These are phyloP conservation scores for Sclerospora graminicola DNA, from an alignment of 352 stramenopile genomes.

Conservation along the genomic window DNA sequence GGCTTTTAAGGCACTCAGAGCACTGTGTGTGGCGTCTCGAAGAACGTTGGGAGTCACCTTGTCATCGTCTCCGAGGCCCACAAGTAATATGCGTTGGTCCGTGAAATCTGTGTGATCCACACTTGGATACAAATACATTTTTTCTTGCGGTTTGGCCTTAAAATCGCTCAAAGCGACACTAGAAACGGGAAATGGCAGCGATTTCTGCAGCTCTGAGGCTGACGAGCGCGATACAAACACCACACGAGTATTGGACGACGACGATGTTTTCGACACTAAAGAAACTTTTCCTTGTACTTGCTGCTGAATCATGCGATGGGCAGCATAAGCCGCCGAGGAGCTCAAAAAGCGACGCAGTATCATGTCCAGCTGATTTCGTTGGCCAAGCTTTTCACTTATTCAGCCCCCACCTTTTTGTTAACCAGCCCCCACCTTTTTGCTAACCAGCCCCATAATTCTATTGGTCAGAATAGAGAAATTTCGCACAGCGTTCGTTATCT, in stretches of 20 bases:
- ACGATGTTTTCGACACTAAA: slow-evolving; percentile 13
- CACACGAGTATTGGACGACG: slow-evolving; percentile 31
- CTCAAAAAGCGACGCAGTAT: slow-evolving; percentile 41
- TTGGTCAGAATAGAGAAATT: too few relatives aligned
- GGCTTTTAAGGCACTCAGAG: slow-evolving; percentile 32
- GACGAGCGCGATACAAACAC: slow-evolving; percentile 35
- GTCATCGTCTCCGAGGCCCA: slow-evolving; percentile 55
- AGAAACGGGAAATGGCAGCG: slow-evolving; percentile 62
- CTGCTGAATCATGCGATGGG: slow-evolving; percentile 55
- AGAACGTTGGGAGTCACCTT: slow-evolving; percentile 58
- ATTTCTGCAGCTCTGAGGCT: slow-evolving; percentile 15
- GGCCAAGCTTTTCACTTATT: too few relatives aligned
- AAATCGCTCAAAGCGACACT: slow-evolving; percentile 56
- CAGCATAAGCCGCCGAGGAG: slow-evolving; percentile 13
- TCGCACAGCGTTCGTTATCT: too few relatives aligned
- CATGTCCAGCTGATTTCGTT: too few relatives aligned
- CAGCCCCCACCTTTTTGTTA: too few relatives aligned
- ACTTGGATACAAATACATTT: slow-evolving; percentile 60
- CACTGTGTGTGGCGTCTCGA: slow-evolving; percentile 57
- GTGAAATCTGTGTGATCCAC: slow-evolving; percentile 21
- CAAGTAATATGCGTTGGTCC: slow-evolving; percentile 53
- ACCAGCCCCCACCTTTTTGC: too few relatives aligned
- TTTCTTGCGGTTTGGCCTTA: slow-evolving; percentile 50
- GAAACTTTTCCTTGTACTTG: slow-evolving; percentile 41
- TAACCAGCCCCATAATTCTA: too few relatives aligned